A percentile compares a stretch with the other conserved stretches of the same genome.
Evolutionary conservation across 139 green algal species (phyloP).

Genomic region (Coelastrella sp.): DNA sequence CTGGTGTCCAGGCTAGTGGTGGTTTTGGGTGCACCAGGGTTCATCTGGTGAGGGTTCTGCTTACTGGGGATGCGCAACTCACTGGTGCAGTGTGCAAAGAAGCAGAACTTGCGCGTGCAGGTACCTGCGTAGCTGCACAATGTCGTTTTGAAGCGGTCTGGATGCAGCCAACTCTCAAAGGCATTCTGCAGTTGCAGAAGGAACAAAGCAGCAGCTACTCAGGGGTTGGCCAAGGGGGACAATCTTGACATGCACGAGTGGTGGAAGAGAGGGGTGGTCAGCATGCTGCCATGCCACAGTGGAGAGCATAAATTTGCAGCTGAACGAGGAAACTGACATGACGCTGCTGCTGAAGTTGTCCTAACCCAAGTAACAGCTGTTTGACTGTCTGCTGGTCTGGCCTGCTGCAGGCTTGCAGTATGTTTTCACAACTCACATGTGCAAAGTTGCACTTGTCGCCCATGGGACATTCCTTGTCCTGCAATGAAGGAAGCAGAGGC

Average conservation of each 20-base stretch:
- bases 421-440: background rate
- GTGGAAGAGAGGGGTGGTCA: no score
- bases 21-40: background rate
- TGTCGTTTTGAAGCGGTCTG: constrained; percentile 30
- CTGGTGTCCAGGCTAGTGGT: constrained; percentile 6
- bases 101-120: constrained; percentile 42
- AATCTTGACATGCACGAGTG: background rate
- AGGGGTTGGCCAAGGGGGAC: background rate
- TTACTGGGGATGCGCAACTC: constrained; percentile 19
- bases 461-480: constrained; percentile 34
- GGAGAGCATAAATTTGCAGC: no score
- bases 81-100: constrained; percentile 32
- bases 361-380: background rate
- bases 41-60: background rate
- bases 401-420: background rate
- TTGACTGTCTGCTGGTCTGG: background rate
- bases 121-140: constrained; percentile 31
- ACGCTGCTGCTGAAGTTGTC: background rate
- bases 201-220: background rate
- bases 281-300: no score
- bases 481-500: background rate
- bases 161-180: constrained; percentile 38
- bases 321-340: background rate
- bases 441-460: constrained; percentile 21
- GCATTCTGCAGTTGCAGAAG: background rate